A percentile compares a stretch with the other conserved stretches of the same genome.
Evolutionary conservation across 1,139 yeast genomes (phyloP).

Genomic region (Kodamaea arcana): DNA sequence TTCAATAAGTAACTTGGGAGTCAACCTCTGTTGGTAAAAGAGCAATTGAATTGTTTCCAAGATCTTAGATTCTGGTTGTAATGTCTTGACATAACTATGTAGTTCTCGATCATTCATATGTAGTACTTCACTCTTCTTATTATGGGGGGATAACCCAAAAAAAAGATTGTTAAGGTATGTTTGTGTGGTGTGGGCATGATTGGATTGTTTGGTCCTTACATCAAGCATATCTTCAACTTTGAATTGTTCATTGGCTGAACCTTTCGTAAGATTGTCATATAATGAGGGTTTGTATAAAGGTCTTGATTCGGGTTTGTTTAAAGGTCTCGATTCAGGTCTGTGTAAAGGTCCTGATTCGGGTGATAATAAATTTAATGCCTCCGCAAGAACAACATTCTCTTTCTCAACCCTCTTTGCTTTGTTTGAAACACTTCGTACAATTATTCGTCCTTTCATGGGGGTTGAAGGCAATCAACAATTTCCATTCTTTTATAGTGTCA

Average conservation of each 20-base stretch:
- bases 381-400: slow-evolving; percentile 30
- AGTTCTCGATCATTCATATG: slow-evolving; percentile 20
- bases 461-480: too few relatives aligned
- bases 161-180: slow-evolving; percentile 18
- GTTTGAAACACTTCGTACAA: slow-evolving; percentile 9
- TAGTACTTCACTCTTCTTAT: slow-evolving; percentile 10
- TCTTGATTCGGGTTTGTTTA: too few relatives aligned
- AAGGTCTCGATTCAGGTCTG: too few relatives aligned
- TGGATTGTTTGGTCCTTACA: slow-evolving; percentile 9
- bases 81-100: slow-evolving; percentile 17
- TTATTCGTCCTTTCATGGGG: too few relatives aligned
- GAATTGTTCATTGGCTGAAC: slow-evolving; percentile 29
- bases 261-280: slow-evolving; percentile 28
- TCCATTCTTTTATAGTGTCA: too few relatives aligned
- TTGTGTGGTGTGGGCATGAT: slow-evolving; percentile 9
- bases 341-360: slow-evolving; percentile 13
- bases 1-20: slow-evolving; percentile 22
- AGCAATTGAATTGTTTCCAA: slow-evolving; percentile 26
- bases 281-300: slow-evolving; percentile 36
- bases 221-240: slow-evolving; percentile 13
- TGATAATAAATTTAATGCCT: slow-evolving; percentile 38
- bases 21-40: slow-evolving; percentile 24
- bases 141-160: slow-evolving; percentile 17
- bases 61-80: slow-evolving; percentile 22
- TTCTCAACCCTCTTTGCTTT: slow-evolving; percentile 8